phyloP scores from a whole-genome alignment of 2,329 filamentous ascomycete species.

The Fusarium torreyae region DNA sequence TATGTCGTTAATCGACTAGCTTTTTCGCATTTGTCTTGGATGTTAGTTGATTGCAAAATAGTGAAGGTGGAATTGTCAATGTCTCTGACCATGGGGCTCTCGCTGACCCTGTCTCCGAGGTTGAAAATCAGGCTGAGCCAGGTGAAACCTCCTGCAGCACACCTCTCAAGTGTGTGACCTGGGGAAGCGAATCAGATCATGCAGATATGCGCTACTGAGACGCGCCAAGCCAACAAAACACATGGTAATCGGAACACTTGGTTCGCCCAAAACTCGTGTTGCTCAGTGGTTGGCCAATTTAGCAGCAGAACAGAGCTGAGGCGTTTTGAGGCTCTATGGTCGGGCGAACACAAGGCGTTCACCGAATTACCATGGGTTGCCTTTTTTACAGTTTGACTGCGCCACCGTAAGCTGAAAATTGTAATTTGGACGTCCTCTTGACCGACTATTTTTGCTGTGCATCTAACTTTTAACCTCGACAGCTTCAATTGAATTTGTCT shows the following conservation, averaged over 20 bases:
- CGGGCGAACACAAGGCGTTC: neutral
- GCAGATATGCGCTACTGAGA: neutral
- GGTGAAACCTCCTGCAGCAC: neutral
- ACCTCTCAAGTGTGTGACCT: conserved; percentile 1
- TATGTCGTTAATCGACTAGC: too few relatives aligned
- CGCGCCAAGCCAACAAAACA: neutral
- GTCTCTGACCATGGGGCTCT: neutral
- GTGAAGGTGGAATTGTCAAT: neutral
- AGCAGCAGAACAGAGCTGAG: conserved; percentile 8
- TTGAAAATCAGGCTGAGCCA: conserved; percentile 18
- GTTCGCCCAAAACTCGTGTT: neutral
- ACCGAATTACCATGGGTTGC: too few relatives aligned
- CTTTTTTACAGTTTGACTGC: neutral
- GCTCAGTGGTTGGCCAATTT: neutral
- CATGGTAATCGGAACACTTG: neutral
- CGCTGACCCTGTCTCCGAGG: neutral
- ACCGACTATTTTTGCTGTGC: too few relatives aligned
- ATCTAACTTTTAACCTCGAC: too few relatives aligned
- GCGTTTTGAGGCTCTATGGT: conserved; percentile 5
- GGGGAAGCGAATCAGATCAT: conserved; percentile 6
- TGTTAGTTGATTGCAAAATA: too few relatives aligned
- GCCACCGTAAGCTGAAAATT: too few relatives aligned
- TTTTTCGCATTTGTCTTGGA: too few relatives aligned
- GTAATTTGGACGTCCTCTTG: too few relatives aligned
- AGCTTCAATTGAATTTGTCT: too few relatives aligned